A percentile compares a stretch with the other conserved stretches of the same genome.
phyloP scores from a whole-genome alignment of 176 grass and related monocot genomes.

The Cenchrus fungigraminus region DNA sequence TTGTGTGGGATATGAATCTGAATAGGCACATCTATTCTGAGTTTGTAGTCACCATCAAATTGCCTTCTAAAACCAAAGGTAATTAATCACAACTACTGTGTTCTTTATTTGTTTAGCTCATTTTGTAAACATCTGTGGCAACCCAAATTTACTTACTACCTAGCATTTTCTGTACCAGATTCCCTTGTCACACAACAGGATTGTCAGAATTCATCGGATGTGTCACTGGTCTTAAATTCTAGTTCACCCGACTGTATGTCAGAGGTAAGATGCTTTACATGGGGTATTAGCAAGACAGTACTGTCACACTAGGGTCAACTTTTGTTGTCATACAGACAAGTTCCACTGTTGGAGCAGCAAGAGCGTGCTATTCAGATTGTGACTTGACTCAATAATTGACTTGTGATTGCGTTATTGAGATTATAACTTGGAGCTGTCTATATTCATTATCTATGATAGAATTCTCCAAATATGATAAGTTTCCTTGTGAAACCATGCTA shows the following conservation, averaged over 20 bases:
- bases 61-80: slow-evolving; percentile 81
- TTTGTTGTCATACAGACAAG: slow-evolving; percentile 58
- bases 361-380: slow-evolving; percentile 53
- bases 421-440: slow-evolving; percentile 57
- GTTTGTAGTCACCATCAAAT: slow-evolving; percentile 82
- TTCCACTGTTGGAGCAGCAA: slow-evolving; percentile 57
- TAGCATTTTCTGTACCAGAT: slow-evolving; percentile 59
- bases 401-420: slow-evolving; percentile 55
- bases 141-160: slow-evolving; percentile 31
- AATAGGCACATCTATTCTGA: slow-evolving; percentile 90
- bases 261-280: slow-evolving; percentile 61
- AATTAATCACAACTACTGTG: slow-evolving; percentile 28
- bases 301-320: slow-evolving; percentile 46
- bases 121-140: slow-evolving; percentile 26
- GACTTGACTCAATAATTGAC: slow-evolving; percentile 51
- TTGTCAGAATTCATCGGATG: slow-evolving; percentile 57
- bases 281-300: slow-evolving; percentile 28
- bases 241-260: slow-evolving; percentile 52
- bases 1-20: slow-evolving; percentile 93
- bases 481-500: slow-evolving; percentile 47
- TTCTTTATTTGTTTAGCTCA: slow-evolving; percentile 34
- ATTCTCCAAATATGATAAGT: slow-evolving; percentile 68
- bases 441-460: slow-evolving; percentile 56
- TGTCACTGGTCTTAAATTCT: slow-evolving; percentile 72
- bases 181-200: slow-evolving; percentile 55